phyloP scores from a whole-genome alignment of 2,329 filamentous ascomycete species.

The Teratosphaeria zuluensis region DNA sequence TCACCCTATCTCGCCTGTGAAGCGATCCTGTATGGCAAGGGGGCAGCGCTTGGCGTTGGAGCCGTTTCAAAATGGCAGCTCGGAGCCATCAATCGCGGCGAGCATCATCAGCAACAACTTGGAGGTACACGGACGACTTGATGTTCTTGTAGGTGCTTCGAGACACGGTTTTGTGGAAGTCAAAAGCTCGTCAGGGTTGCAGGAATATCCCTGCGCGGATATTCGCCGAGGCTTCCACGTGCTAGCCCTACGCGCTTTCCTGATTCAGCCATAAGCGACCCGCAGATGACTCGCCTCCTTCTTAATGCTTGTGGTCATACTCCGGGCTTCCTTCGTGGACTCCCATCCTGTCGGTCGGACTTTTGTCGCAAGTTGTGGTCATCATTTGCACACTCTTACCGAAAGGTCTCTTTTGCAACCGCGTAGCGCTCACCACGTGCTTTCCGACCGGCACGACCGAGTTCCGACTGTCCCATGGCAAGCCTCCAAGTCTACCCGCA shows the following conservation, averaged over 20 bases:
- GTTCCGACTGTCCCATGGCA: no score
- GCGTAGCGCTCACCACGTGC: no score
- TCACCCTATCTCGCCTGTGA: background rate
- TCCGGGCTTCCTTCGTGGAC: no score
- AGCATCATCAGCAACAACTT: background rate
- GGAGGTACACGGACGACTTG: background rate
- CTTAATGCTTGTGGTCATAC: background rate
- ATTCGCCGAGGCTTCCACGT: background rate
- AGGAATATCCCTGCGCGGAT: background rate
- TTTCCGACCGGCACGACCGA: no score
- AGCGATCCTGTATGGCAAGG: background rate
- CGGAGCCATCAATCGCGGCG: background rate
- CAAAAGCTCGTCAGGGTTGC: background rate
- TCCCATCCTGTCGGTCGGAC: no score
- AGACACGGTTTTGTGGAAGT: background rate
- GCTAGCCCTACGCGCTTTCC: background rate
- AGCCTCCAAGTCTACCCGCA: no score
- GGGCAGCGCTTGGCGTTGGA: background rate
- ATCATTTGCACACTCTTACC: no score
- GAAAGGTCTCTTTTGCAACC: no score
- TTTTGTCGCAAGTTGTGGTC: no score
- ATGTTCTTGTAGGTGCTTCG: background rate
- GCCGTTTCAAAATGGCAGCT: background rate
- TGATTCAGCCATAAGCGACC: background rate
- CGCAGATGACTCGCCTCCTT: background rate